A percentile compares a stretch with the other conserved stretches of the same genome.
Conservation (phyloP, 2,329 filamentous ascomycete species). For the Cucurbitaria berberidis region DNA sequence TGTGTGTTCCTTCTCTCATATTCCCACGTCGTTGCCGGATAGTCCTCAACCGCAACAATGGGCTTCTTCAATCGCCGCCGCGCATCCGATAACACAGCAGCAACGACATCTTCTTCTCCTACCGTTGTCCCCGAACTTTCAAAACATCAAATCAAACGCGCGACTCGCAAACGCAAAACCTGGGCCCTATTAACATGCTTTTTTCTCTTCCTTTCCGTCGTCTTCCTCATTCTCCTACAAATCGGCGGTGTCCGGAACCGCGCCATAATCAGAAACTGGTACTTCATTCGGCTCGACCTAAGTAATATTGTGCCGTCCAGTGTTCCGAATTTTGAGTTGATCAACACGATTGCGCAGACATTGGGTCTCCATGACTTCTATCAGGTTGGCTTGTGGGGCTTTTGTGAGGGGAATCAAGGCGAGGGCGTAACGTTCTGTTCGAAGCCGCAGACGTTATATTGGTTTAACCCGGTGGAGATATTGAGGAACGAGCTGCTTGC, state of each 20-base stretch:
- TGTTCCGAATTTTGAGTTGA: slow-evolving; percentile 73
- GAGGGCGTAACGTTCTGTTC: slow-evolving; percentile 81
- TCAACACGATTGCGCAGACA: slow-evolving; percentile 86
- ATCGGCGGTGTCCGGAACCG: slow-evolving; percentile 74
- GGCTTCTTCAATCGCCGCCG: slow-evolving; percentile 34
- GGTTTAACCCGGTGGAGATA: slow-evolving; percentile 89
- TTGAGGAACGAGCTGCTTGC: slow-evolving; percentile 79
- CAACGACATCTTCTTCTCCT: slow-evolving; percentile 14
- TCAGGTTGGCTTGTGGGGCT: slow-evolving; percentile 89
- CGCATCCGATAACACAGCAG: slow-evolving; percentile 22
- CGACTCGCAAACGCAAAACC: slow-evolving; percentile 59
- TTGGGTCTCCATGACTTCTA: slow-evolving; percentile 94
- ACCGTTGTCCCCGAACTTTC: slow-evolving; percentile 37
- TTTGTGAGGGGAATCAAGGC: slow-evolving; percentile 82
- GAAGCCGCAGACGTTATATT: slow-evolving; percentile 72
- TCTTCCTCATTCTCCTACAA: slow-evolving; percentile 82
- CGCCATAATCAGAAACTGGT: slow-evolving; percentile 70
- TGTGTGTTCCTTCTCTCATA: slow-evolving; percentile 1
- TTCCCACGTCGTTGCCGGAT: background rate
- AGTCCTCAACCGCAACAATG: slow-evolving; percentile 7
- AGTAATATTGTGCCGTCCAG: slow-evolving; percentile 78
- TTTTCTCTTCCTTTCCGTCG: slow-evolving; percentile 74
- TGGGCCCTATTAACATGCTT: slow-evolving; percentile 70
- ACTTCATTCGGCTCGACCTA: slow-evolving; percentile 84
- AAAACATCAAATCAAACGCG: slow-evolving; percentile 47